Percentiles rank a stretch among this genome's conserved stretches.
Conservation (phyloP, 2,329 filamentous ascomycete species). For the Periconia digitata region DNA sequence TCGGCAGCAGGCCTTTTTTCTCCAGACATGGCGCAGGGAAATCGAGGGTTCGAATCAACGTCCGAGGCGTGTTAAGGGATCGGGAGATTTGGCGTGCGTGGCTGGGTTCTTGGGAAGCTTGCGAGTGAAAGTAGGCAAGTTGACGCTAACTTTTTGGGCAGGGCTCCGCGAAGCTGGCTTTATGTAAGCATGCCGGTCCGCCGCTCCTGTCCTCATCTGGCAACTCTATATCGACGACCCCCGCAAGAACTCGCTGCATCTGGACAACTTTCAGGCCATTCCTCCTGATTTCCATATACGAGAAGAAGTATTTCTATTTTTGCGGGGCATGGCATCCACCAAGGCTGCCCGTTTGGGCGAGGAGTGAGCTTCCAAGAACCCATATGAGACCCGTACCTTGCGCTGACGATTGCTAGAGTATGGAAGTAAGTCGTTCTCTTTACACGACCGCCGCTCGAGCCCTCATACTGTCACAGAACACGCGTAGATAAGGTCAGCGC, state of each 20-base stretch:
- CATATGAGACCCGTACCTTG: constrained; percentile 24
- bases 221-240: constrained; percentile 19
- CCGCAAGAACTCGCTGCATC: background rate
- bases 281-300: background rate
- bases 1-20: constrained; percentile 91
- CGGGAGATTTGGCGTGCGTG: background rate
- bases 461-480: constrained; percentile 61
- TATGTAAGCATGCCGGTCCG: constrained; percentile 3
- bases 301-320: background rate
- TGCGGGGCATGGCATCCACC: constrained; percentile 54
- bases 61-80: background rate
- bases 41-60: background rate
- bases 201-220: constrained; percentile 1
- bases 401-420: constrained; percentile 61
- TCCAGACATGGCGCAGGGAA: constrained; percentile 67
- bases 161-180: constrained; percentile 1
- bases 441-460: constrained; percentile 2
- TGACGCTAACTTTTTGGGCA: constrained; percentile 19
- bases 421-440: constrained; percentile 74
- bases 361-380: constrained; percentile 60
- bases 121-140: background rate
- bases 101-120: constrained; percentile 4
- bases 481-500: constrained; percentile 97
- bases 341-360: constrained; percentile 72
- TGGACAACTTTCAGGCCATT: background rate